Percentiles rank a stretch among this genome's conserved stretches.
Evolutionary conservation across 2,329 filamentous ascomycete genomes (phyloP).

Genomic region (Fusarium floridanum): DNA sequence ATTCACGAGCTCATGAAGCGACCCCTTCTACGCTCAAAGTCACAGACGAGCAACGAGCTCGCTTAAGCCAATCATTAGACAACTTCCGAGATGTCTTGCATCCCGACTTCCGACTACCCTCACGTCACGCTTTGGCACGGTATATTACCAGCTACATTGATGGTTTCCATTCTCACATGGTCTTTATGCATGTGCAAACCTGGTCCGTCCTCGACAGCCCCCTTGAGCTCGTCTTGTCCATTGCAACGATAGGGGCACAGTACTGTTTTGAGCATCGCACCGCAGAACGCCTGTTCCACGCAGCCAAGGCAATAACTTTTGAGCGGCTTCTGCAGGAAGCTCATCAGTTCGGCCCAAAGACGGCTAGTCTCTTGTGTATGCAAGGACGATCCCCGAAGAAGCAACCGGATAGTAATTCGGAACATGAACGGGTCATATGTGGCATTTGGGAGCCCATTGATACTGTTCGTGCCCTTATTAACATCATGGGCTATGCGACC

Average conservation of each 20-base stretch:
- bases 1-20: conserved; percentile 10
- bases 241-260: conserved; percentile 53
- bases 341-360: conserved; percentile 41
- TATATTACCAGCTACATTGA: conserved; percentile 54
- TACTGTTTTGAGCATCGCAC: conserved; percentile 55
- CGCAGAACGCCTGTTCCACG: conserved; percentile 51
- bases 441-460: conserved; percentile 40
- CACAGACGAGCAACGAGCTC: conserved; percentile 52
- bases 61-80: conserved; percentile 28
- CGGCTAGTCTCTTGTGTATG: neutral
- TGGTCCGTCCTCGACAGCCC: conserved; percentile 50
- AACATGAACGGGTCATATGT: neutral
- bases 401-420: neutral
- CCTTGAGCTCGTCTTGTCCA: conserved; percentile 50
- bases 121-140: conserved; percentile 52
- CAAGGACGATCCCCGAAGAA: neutral
- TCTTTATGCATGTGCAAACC: conserved; percentile 54
- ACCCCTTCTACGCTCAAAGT: conserved; percentile 43
- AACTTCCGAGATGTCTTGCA: conserved; percentile 44
- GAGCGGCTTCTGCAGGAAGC: conserved; percentile 46
- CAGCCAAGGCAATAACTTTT: conserved; percentile 49
- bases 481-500: conserved; percentile 55
- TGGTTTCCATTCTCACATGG: conserved; percentile 55
- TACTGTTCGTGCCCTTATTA: conserved; percentile 50
- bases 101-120: conserved; percentile 50